Base-by-base conservation (phyloP, 495 filamentous ascomycete genomes). In the Pyronema domesticum region DNA sequence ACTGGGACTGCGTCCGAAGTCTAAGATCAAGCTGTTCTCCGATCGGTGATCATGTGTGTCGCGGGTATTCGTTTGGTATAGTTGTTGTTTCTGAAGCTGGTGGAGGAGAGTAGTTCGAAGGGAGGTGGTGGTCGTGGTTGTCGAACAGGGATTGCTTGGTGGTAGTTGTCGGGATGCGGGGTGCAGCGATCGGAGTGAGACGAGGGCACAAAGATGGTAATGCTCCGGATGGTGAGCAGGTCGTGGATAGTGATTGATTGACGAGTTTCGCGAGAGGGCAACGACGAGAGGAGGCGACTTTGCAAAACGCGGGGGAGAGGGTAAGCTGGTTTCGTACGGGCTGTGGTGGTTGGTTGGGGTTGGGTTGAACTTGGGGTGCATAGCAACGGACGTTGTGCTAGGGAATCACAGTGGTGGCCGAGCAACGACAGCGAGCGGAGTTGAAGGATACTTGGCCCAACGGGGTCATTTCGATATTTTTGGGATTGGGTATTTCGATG, bases 11-110 rank as follows among this genome's bases (percentile, higher is more conserved):
- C 46, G 51, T 57, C 30, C 30, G 46, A 36, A 55, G 19, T 42
- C 23, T 30, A 50, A 46, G 51, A 55, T 60, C 57, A 54, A 60
- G 57, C 57, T 53, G 47, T 36, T 11, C 47, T 55, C 46, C 15
- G 53, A 48, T 56, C 51, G 55, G 52, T 55, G 60, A 56, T 55
- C 60, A 63, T 63, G 60, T 61, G 46, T 33, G 45, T 54, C 46
- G 47, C n/a, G 7, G 14, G n/a, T 10, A 47, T 10, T 15, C 45
- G 45, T 10, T 47, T 46, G 19, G 17, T 15, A 23, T 47, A 19
- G 18, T 47, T 7, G 45, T n/a, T 14, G 17, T 30, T 30, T 30
- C 39, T 61, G n/a, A 40, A 45, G 23, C n/a, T 23, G 42, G 19
- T 13, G 37, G 43, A 57, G 58, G 54, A 62, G 40, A 62, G 40